Evolutionary conservation across 2,329 filamentous ascomycete species (phyloP).

Genomic region (Didymella exigua): DNA sequence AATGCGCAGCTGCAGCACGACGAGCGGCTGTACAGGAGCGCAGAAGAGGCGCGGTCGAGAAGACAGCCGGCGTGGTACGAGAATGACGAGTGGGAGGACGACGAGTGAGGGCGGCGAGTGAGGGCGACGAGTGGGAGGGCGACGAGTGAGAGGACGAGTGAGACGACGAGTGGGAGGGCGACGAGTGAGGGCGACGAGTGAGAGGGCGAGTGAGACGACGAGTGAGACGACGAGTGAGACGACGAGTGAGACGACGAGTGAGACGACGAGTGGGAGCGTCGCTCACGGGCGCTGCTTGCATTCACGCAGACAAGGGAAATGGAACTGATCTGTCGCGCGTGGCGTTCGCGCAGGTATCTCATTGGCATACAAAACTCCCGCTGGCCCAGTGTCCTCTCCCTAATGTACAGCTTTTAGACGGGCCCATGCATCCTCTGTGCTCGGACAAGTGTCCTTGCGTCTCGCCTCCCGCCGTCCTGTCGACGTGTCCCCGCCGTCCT

Average conservation of each 20-base stretch:
- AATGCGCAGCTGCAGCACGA: conserved; percentile 47
- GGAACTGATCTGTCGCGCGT: neutral
- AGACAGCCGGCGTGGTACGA: conserved; percentile 35
- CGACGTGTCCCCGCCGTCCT: neutral
- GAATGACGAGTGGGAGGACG: conserved; percentile 37
- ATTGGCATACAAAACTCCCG: conserved; percentile 47
- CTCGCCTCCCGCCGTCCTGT: neutral
- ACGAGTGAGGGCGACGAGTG: too few species aligned
- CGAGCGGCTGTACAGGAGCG: conserved; percentile 40
- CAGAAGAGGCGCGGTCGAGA: conserved; percentile 22
- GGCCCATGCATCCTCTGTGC: conserved; percentile 6
- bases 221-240: conserved; percentile 37
- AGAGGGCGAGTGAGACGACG: too few species aligned
- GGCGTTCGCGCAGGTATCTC: conserved; percentile 22
- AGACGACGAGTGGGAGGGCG: conserved; percentile 38
- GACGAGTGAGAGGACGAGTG: too few species aligned
- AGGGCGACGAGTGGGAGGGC: conserved; percentile 37
- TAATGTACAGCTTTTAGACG: conserved; percentile 41
- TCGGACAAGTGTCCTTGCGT: neutral
- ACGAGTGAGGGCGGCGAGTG: too few species aligned
- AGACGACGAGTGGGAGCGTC: too few species aligned
- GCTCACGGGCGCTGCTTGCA: neutral
- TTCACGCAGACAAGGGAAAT: too few species aligned
- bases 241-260: conserved; percentile 37
- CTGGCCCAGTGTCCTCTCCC: conserved; percentile 37